phyloP scores from a whole-genome alignment of 768 basidiomycete genomes.

The Lactifluus hygrophoroides region DNA sequence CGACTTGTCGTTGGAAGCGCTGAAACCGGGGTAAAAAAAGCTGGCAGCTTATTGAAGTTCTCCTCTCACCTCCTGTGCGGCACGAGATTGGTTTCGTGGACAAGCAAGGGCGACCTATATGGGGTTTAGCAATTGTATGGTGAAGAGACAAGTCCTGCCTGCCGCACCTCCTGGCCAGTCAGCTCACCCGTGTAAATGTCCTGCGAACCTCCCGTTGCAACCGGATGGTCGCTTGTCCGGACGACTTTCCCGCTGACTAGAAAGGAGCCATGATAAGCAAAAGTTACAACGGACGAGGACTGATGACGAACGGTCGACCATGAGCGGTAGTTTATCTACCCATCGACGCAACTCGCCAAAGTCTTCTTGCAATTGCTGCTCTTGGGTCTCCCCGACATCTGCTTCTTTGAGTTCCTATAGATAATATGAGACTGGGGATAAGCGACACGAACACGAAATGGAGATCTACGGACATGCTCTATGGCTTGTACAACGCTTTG shows the following conservation, averaged over 20 bases:
- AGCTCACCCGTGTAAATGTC: constrained; percentile 18
- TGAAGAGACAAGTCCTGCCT: neutral
- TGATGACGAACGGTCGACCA: constrained; percentile 17
- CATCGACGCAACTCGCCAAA: constrained; percentile 11
- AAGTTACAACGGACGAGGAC: neutral
- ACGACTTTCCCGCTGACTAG: constrained; percentile 11
- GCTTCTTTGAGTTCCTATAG: constrained; percentile 8
- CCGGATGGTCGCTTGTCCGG: constrained; percentile 6
- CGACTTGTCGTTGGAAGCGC: constrained; percentile 16
- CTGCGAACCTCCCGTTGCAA: constrained; percentile 13
- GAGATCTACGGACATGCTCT: constrained; percentile 13
- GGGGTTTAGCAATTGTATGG: neutral
- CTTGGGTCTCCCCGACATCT: constrained; percentile 10
- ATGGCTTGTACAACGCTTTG: constrained; percentile 10
- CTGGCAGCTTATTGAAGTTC: no score
- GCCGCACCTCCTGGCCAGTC: constrained; percentile 8
- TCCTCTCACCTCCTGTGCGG: constrained; percentile 10
- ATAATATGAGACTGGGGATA: neutral
- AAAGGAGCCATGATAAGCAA: neutral
- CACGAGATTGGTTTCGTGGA: constrained; percentile 8
- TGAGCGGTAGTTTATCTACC: constrained; percentile 15
- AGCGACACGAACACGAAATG: neutral
- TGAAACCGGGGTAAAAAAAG: neutral
- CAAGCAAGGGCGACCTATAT: constrained; percentile 5
- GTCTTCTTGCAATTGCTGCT: constrained; percentile 15